Percentiles rank a stretch among this genome's conserved stretches.
Evolutionary conservation across 2,329 filamentous ascomycete species (phyloP).

Genomic region (Exophiala spinifera): DNA sequence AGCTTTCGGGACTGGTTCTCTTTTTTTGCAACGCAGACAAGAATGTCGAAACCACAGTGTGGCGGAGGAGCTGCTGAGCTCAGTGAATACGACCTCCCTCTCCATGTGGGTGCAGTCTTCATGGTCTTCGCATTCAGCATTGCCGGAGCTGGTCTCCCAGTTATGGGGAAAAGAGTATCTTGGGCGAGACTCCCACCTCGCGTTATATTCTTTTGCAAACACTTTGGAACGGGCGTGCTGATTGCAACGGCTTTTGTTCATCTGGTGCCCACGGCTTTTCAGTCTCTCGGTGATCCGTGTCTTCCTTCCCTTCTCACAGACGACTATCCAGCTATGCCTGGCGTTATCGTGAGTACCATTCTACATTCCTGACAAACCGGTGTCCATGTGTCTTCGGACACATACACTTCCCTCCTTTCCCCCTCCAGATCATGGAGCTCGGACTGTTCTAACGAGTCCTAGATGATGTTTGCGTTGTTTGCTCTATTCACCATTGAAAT

Average conservation of each 20-base stretch:
- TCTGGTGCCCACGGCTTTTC: conserved; percentile 60
- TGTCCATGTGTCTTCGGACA: too few relatives aligned
- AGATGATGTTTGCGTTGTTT: conserved; percentile 61
- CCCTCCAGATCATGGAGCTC: too few relatives aligned
- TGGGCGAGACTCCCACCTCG: conserved; percentile 40
- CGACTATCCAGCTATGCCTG: conserved; percentile 60
- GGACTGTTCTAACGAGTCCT: too few relatives aligned
- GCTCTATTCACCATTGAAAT: conserved; percentile 30
- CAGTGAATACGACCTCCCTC: conserved; percentile 23
- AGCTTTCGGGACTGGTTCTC: background rate
- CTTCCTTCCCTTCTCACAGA: conserved; percentile 60
- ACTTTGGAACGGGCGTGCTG: conserved; percentile 70
- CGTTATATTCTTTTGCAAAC: conserved; percentile 37
- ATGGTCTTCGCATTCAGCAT: conserved; percentile 1
- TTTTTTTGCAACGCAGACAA: background rate
- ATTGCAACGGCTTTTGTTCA: conserved; percentile 70
- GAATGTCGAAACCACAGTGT: conserved; percentile 20
- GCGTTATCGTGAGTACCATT: conserved; percentile 47
- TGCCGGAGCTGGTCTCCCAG: conserved; percentile 37
- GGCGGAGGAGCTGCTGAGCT: conserved; percentile 7
- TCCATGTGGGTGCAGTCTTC: conserved; percentile 23
- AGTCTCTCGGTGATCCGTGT: conserved; percentile 46
- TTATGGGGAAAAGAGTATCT: conserved; percentile 39
- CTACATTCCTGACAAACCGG: too few relatives aligned
- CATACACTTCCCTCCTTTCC: too few relatives aligned